Evolutionary conservation across 345 rosid genomes (phyloP).

Genomic region (Camelina laxa): DNA sequence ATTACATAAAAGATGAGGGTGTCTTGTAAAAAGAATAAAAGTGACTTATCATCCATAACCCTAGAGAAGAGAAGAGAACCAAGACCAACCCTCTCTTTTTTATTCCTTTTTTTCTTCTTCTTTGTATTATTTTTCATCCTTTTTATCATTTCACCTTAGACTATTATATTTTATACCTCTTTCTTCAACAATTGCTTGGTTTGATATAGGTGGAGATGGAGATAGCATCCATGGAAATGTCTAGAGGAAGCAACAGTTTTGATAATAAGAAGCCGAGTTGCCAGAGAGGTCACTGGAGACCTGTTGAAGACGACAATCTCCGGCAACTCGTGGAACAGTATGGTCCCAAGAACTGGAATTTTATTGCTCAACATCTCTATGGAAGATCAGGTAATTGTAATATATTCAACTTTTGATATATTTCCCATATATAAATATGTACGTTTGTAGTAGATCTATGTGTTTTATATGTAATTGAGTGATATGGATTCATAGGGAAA

Average conservation of each 20-base stretch:
- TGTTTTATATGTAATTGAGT: background rate
- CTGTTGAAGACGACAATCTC: conserved; percentile 63
- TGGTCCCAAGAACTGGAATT: conserved; percentile 75
- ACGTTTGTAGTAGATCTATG: background rate
- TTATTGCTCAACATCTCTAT: conserved; percentile 59
- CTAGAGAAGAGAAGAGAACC: conserved; percentile 41
- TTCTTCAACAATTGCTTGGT: conserved; percentile 36
- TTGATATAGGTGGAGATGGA: conserved; percentile 33
- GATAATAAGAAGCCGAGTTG: conserved; percentile 48
- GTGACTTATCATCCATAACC: conserved; percentile 55
- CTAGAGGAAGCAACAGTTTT: conserved; percentile 43
- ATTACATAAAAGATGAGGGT: conserved; percentile 23
- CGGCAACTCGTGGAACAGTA: conserved; percentile 55
- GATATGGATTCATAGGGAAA: conserved; percentile 50
- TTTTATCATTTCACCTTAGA: conserved; percentile 45
- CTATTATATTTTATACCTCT: conserved; percentile 34
- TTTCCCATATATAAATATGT: background rate
- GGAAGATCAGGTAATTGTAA: conserved; percentile 66
- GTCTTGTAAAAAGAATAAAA: conserved; percentile 48
- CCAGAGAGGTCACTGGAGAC: conserved; percentile 74
- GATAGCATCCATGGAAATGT: conserved; percentile 49
- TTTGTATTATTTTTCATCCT: conserved; percentile 26
- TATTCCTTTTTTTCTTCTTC: conserved; percentile 29
- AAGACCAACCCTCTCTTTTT: conserved; percentile 43
- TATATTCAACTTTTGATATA: background rate